Percentiles rank a stretch among this genome's conserved stretches.
phyloP scores from a whole-genome alignment of 805 yeast genomes.

The Yarrowia yakushimensis region DNA sequence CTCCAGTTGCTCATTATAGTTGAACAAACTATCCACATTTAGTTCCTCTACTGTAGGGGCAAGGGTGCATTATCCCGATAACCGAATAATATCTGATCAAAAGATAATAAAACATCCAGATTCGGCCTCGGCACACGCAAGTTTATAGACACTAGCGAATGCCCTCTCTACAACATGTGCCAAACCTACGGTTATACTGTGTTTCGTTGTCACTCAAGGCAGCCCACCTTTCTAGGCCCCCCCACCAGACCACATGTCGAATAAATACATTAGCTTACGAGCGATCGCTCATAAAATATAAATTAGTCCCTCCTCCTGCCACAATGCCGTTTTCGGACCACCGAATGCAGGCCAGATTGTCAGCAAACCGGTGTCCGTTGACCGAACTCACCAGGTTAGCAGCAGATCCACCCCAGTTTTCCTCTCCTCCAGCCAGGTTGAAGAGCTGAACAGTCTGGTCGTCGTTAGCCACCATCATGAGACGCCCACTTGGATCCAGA shows the following conservation, averaged over 20 bases:
- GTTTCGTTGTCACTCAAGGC: no score
- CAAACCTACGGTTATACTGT: no score
- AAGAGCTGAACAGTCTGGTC: constrained; percentile 9
- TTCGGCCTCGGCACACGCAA: no score
- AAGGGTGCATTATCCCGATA: background rate
- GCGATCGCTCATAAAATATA: constrained; percentile 7
- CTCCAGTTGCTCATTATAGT: background rate
- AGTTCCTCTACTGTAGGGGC: background rate
- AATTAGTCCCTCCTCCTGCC: constrained; percentile 17
- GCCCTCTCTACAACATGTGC: no score
- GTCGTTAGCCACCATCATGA: constrained; percentile 26
- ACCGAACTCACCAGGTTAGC: background rate
- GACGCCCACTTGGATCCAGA: constrained; percentile 21
- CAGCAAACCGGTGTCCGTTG: background rate
- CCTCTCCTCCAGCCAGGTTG: constrained; percentile 16
- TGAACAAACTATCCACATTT: background rate
- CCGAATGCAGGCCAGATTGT: background rate
- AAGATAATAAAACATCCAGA: no score
- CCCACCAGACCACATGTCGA: background rate
- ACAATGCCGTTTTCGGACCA: background rate
- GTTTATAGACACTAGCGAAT: no score
- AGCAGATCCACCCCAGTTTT: constrained; percentile 18
- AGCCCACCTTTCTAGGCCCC: no score
- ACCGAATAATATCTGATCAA: background rate
- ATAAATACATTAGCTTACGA: background rate